phyloP scores from a whole-genome alignment of 306 rosid genomes.

The Sphenostylis stenocarpa region DNA sequence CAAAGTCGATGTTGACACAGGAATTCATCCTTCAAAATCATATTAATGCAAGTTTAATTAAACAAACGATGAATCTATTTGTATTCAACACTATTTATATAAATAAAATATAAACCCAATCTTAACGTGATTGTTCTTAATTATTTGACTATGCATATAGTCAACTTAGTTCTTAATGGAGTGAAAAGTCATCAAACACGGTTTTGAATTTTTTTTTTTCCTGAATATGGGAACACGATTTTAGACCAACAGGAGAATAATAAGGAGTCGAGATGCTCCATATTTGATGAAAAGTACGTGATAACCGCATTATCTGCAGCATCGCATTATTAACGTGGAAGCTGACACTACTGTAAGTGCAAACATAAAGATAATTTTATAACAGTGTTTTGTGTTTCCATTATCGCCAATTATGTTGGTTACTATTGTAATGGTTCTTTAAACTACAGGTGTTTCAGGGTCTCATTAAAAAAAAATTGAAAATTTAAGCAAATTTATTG shows the following conservation, averaged over 20 bases:
- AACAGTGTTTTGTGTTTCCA: too few species aligned
- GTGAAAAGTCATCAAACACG: conserved; percentile 39
- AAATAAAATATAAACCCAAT: not conserved
- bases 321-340: not conserved
- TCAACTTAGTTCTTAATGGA: not conserved
- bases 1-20: not conserved
- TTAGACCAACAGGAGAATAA: conserved; percentile 1
- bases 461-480: too few species aligned
- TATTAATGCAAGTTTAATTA: not conserved
- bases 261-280: too few species aligned
- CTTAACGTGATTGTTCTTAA: not conserved
- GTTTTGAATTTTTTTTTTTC: conserved; percentile 23
- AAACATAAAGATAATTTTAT: not conserved
- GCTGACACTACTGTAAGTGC: not conserved
- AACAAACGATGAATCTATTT: not conserved
- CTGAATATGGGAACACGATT: conserved; percentile 18
- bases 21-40: not conserved
- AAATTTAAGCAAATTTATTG: too few species aligned
- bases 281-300: too few species aligned
- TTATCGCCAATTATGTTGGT: too few species aligned
- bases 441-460: too few species aligned
- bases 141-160: not conserved
- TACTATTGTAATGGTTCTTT: too few species aligned
- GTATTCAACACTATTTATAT: not conserved
- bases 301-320: not conserved